phyloP scores from a whole-genome alignment of 164 flowering plant species.

The Akebia trifoliata region DNA sequence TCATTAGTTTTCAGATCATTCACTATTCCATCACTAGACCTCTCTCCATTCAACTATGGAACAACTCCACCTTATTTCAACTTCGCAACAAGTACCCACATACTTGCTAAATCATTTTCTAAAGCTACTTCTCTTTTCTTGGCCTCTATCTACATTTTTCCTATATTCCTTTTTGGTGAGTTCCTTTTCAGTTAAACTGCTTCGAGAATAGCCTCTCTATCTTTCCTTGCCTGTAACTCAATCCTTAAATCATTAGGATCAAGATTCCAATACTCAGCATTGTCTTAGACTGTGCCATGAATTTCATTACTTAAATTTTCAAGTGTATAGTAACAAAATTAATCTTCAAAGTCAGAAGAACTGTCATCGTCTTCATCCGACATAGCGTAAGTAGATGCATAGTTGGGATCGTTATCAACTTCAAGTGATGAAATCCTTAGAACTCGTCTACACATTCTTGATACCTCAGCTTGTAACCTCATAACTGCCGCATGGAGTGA shows the following conservation, averaged over 20 bases:
- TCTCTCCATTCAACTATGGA: conserved; percentile 39
- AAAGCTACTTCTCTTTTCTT: conserved; percentile 76
- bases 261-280: conserved; percentile 65
- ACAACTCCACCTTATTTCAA: conserved; percentile 58
- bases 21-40: conserved; percentile 22
- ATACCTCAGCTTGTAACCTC: no score
- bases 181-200: conserved; percentile 85
- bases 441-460: no score
- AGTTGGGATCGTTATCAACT: no score
- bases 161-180: conserved; percentile 62
- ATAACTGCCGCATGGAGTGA: no score
- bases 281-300: conserved; percentile 41
- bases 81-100: conserved; percentile 99
- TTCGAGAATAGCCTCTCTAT: conserved; percentile 77
- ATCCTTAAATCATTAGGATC: conserved; percentile 71
- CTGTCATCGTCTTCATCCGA: no score
- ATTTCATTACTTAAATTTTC: conserved; percentile 45
- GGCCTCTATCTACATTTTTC: conserved; percentile 68
- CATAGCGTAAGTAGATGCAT: no score
- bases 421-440: no score
- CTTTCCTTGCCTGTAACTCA: conserved; percentile 83
- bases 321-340: no score
- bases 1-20: conserved; percentile 32
- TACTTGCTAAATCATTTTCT: conserved; percentile 95
- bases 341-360: no score